Evolutionary conservation across 1,139 yeast species (phyloP).

Genomic region (Barnettozyma hawaiiensis): DNA sequence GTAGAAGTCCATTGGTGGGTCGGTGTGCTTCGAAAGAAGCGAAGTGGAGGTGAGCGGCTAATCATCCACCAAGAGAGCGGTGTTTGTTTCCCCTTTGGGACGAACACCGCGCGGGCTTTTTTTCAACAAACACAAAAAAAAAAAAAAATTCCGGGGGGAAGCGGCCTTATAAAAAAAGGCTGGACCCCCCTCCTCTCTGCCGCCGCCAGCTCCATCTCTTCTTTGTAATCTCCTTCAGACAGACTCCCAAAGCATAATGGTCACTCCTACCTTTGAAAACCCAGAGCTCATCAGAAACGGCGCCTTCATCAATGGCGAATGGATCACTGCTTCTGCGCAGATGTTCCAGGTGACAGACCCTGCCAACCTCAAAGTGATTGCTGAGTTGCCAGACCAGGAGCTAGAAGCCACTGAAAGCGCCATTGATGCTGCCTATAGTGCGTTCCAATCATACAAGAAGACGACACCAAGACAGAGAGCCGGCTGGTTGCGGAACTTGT

Average conservation of each 20-base stretch:
- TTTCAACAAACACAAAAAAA: too few relatives aligned
- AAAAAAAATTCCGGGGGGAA: too few relatives aligned
- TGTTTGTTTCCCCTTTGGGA: not conserved
- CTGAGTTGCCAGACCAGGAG: slow-evolving; percentile 49
- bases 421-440: slow-evolving; percentile 52
- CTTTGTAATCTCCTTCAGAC: not conserved
- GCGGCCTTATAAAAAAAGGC: too few relatives aligned
- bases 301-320: slow-evolving; percentile 66
- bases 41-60: too few relatives aligned
- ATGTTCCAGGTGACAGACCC: slow-evolving; percentile 72
- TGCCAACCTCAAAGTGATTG: slow-evolving; percentile 56
- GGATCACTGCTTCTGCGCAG: slow-evolving; percentile 51
- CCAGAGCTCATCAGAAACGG: slow-evolving; percentile 51
- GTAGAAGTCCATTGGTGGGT: slow-evolving; percentile 38
- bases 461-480: slow-evolving; percentile 65
- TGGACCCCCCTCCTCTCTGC: too few relatives aligned
- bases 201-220: not conserved
- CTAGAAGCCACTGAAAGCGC: slow-evolving; percentile 50
- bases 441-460: slow-evolving; percentile 54
- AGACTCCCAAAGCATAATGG: slow-evolving; percentile 7
- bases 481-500: slow-evolving; percentile 56
- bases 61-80: too few relatives aligned
- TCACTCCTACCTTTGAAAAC: slow-evolving; percentile 36
- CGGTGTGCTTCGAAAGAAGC: too few relatives aligned
- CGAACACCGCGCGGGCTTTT: slow-evolving; percentile 1